Base-by-base conservation (phyloP, 495 filamentous ascomycete genomes). In the Cladorrhinum samala region DNA sequence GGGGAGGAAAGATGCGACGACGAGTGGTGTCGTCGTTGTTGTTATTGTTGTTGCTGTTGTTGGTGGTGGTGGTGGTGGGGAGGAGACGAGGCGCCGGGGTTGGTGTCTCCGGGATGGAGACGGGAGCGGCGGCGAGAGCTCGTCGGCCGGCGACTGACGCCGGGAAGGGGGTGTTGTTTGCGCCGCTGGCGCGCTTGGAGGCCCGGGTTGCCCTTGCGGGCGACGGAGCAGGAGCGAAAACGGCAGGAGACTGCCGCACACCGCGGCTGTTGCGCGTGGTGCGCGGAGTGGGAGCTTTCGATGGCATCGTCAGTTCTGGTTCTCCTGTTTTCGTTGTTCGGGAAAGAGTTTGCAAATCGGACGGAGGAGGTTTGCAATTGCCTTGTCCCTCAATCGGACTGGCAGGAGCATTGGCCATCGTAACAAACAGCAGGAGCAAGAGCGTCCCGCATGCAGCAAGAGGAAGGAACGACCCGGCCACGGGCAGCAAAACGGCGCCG, bases 221-320 rank as follows among this genome's bases (percentile, higher is more conserved):
- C 46, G 24, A 49, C 45, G 38, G 21, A 23, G 46, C 37, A 25
- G n/a, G 47, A 53, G 23, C 14, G 1, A 27, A 20, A 17, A 52
- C 44, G 55, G 16, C 27, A 21, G 51, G 42, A 11, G 33, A 49
- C 19, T 11, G 13, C n/a, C 61, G 57, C 18, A 63, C 39, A 2
- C 61, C 61, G 50, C 61, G 54, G 55, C 57, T 58, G 33, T 63
- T 63, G 49, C 61, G 61, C 55, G 61, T 60, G 20, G 57, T 58
- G 33, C 61, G 61, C 46, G 57, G 61, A 2, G 57, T 63, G 9
- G 54, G 24, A 19, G 54, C 55, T 57, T 60, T 49, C 18, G 51
- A 2, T 9, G 54, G 39, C 61, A 63, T 63, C 6, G 27, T 33
- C 11, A 33, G 27, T 11, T 5, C 27, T 33, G 5, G 6, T 33